Conservation (phyloP, 2,329 filamentous ascomycete species). For the Exutisphaerella laricina region DNA sequence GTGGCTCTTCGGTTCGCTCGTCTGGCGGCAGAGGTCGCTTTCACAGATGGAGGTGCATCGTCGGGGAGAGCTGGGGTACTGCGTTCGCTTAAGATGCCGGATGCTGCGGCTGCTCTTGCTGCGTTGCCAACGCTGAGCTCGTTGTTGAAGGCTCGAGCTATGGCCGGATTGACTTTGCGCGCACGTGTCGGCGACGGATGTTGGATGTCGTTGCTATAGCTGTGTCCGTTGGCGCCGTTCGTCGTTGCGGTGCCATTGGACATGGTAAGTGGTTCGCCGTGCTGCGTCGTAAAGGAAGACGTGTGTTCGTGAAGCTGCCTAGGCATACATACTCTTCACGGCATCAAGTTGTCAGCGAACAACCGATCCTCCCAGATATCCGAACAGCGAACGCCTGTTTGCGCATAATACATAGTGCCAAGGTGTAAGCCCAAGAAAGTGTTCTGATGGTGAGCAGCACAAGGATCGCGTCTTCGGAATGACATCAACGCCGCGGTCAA, state of each 20-base stretch:
- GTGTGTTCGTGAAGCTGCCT: no score
- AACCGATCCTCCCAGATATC: no score
- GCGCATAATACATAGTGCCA: no score
- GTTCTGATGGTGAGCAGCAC: no score
- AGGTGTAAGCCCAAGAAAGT: no score
- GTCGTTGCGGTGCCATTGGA: constrained; percentile 11
- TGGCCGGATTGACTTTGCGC: constrained; percentile 23
- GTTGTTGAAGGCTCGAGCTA: constrained; percentile 19
- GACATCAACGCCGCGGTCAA: no score
- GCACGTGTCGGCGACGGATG: constrained; percentile 21
- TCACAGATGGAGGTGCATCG: constrained; percentile 88
- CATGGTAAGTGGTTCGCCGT: no score
- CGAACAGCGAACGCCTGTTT: no score
- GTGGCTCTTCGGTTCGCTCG: constrained; percentile 61
- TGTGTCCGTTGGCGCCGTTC: constrained; percentile 15
- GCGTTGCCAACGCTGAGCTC: constrained; percentile 7
- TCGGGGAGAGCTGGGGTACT: constrained; percentile 68
- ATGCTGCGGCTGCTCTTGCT: constrained; percentile 11
- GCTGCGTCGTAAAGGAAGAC: no score
- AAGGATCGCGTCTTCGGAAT: no score
- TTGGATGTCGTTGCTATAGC: constrained; percentile 17
- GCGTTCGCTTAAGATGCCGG: constrained; percentile 41
- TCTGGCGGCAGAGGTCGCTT: constrained; percentile 77
- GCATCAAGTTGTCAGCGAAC: no score
- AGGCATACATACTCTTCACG: no score